Evolutionary conservation across 2,329 filamentous ascomycete species (phyloP).

Genomic region (Ophiosphaerella herpotricha): DNA sequence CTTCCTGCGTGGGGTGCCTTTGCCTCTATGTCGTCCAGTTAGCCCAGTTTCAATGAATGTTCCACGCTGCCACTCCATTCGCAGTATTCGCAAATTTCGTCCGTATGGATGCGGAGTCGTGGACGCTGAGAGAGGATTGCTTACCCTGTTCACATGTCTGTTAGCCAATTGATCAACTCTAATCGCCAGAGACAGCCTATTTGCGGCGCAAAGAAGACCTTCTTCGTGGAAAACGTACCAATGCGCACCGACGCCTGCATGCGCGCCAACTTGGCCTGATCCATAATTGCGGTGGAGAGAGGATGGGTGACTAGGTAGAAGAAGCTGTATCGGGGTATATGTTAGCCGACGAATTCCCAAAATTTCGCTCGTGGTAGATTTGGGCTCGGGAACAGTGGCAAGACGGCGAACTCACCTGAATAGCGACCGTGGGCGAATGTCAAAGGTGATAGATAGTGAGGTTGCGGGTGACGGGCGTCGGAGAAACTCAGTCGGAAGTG

Average conservation of each 20-base stretch:
- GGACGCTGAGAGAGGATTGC: constrained; percentile 27
- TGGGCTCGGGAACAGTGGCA: constrained; percentile 10
- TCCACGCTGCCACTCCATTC: too few relatives aligned
- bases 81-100: neutral
- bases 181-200: neutral
- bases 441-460: constrained; percentile 26
- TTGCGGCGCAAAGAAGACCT: neutral
- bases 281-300: constrained; percentile 48
- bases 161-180: constrained; percentile 22
- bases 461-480: constrained; percentile 21
- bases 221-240: constrained; percentile 38
- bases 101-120: constrained; percentile 20
- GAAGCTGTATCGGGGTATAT: constrained; percentile 19
- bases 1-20: constrained; percentile 96
- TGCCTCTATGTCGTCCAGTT: constrained; percentile 67
- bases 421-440: constrained; percentile 32
- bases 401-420: constrained; percentile 28
- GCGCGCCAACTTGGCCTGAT: constrained; percentile 52
- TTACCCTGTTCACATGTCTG: constrained; percentile 35
- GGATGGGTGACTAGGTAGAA: constrained; percentile 21
- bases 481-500: constrained; percentile 26
- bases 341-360: constrained; percentile 23
- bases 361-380: constrained; percentile 9
- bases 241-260: constrained; percentile 52
- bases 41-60: constrained; percentile 19